phyloP scores from a whole-genome alignment of 495 filamentous ascomycete genomes.

The Thermothielavioides terrestris region DNA sequence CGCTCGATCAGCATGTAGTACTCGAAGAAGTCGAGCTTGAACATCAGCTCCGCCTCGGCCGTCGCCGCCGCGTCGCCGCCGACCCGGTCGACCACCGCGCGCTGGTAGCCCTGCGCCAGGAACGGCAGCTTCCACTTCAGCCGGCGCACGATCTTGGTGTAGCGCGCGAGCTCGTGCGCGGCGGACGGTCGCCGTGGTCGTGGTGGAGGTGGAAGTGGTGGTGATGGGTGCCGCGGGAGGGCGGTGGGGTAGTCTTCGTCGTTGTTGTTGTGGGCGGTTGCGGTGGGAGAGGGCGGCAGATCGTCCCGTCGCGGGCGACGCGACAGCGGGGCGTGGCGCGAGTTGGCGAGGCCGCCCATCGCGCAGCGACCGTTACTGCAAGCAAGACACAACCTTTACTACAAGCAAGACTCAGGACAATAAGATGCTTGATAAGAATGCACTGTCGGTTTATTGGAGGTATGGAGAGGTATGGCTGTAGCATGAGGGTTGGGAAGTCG shows the following conservation, averaged over 20 bases:
- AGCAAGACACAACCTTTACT: too few species aligned
- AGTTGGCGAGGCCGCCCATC: conserved; percentile 16
- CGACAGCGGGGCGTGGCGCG: conserved; percentile 14
- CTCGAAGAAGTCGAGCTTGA: conserved; percentile 64
- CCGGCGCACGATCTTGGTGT: conserved; percentile 47
- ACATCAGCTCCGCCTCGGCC: conserved; percentile 49
- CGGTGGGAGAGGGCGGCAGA: not conserved
- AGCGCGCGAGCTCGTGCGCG: conserved; percentile 42
- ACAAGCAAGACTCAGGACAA: too few species aligned
- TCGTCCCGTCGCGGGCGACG: not conserved
- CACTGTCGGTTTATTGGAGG: too few species aligned
- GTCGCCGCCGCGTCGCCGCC: conserved; percentile 14
- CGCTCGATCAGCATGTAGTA: conserved; percentile 61
- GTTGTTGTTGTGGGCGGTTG: not conserved
- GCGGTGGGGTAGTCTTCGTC: not conserved
- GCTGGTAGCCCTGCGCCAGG: conserved; percentile 46
- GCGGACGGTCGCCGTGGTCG: conserved; percentile 22
- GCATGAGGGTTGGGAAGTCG: too few species aligned
- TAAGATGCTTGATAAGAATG: too few species aligned
- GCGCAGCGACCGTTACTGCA: not conserved
- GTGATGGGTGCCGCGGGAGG: too few species aligned
- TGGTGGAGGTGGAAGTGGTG: not conserved
- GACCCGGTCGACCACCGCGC: conserved; percentile 31
- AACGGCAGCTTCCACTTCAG: conserved; percentile 54
- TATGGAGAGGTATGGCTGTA: too few species aligned